A percentile compares a stretch with the other conserved stretches of the same genome.
Conservation (phyloP, 2,329 filamentous ascomycete genomes). For the Aspergillus sp. region DNA sequence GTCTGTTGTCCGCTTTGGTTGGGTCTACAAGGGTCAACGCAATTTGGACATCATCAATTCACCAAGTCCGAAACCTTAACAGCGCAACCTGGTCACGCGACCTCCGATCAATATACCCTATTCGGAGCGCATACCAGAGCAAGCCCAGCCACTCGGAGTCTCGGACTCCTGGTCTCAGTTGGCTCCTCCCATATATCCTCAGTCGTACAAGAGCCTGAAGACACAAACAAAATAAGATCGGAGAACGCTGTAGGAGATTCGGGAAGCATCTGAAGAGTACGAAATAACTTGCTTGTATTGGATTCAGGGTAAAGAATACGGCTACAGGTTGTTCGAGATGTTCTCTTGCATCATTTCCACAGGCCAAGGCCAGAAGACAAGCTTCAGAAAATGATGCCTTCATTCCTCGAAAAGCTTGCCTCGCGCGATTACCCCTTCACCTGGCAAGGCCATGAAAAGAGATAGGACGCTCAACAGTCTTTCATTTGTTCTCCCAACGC, state of each 20-base stretch:
- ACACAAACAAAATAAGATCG: not conserved
- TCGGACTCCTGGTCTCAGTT: not conserved
- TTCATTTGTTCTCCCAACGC: slow-evolving; percentile 69
- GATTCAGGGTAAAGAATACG: not conserved
- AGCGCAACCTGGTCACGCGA: slow-evolving; percentile 4
- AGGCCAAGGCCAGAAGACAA: slow-evolving; percentile 20
- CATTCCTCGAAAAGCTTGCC: slow-evolving; percentile 34
- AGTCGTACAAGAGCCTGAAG: not conserved
- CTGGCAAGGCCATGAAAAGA: slow-evolving; percentile 22
- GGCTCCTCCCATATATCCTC: not conserved
- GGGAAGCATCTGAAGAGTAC: not conserved
- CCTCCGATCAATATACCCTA: not conserved
- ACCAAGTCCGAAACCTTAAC: not conserved
- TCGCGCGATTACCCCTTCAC: slow-evolving; percentile 22
- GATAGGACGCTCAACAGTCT: slow-evolving; percentile 31
- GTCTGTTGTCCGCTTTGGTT: slow-evolving; percentile 4
- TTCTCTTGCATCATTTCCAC: slow-evolving; percentile 47
- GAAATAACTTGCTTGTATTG: not conserved
- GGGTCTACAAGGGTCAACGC: slow-evolving; percentile 1
- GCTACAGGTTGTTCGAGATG: slow-evolving; percentile 40
- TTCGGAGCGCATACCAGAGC: not conserved
- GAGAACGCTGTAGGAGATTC: not conserved
- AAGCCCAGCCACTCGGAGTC: not conserved
- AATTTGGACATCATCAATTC: not conserved
- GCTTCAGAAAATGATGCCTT: slow-evolving; percentile 44